phyloP scores from a whole-genome alignment of 768 basidiomycete genomes.

The Amanita muscaria region DNA sequence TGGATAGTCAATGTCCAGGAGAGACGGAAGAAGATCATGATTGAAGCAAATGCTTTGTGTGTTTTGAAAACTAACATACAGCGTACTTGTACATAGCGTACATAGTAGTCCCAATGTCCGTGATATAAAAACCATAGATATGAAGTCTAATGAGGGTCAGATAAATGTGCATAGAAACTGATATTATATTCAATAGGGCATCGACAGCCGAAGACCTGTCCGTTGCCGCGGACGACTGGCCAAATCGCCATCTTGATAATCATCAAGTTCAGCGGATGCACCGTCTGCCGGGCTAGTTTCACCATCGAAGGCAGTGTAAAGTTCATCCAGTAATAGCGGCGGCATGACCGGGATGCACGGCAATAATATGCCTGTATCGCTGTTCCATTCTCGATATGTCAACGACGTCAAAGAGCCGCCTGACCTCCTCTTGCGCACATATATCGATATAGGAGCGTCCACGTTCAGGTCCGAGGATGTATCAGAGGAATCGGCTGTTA shows the following conservation, averaged over 20 bases:
- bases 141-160: too few relatives aligned
- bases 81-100: slow-evolving; percentile 2
- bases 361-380: slow-evolving; percentile 21
- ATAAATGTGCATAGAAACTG: too few relatives aligned
- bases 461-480: slow-evolving; percentile 45
- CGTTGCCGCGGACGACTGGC: too few relatives aligned
- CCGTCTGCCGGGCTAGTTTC: neutral
- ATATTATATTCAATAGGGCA: too few relatives aligned
- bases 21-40: slow-evolving; percentile 72
- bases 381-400: slow-evolving; percentile 36
- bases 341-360: slow-evolving; percentile 63
- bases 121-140: too few relatives aligned
- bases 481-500: slow-evolving; percentile 38
- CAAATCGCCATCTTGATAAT: neutral
- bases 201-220: too few relatives aligned
- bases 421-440: slow-evolving; percentile 73
- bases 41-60: slow-evolving; percentile 24
- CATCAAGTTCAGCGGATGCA: neutral
- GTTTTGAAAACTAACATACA: neutral
- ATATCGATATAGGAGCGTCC: slow-evolving; percentile 71
- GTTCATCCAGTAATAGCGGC: slow-evolving; percentile 11
- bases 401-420: slow-evolving; percentile 64
- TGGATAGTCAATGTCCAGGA: slow-evolving; percentile 66
- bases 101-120: neutral
- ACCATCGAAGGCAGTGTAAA: neutral